Percentiles rank a stretch among this genome's conserved stretches.
Conservation (phyloP, 805 yeast species). For the Priceomyces fermenticarens region DNA sequence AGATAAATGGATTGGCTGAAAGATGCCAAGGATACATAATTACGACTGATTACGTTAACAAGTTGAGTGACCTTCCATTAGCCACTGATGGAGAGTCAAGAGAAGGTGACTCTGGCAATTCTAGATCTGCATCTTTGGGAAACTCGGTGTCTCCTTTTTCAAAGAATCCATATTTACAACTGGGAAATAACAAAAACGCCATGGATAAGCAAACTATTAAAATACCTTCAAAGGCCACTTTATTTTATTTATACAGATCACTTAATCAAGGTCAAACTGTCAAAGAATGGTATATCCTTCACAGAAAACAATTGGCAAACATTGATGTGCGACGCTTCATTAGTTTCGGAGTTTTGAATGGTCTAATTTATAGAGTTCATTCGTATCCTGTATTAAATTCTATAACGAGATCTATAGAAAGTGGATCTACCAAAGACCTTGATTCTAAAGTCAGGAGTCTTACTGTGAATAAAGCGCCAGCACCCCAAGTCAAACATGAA, state of each 20-base stretch:
- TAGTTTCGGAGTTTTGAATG: conserved; percentile 81
- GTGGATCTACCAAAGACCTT: conserved; percentile 17
- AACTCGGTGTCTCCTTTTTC: conserved; percentile 11
- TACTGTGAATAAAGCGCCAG: conserved; percentile 6
- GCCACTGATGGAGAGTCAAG: background rate
- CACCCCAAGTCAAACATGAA: conserved; percentile 2
- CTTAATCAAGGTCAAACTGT: conserved; percentile 75
- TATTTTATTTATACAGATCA: conserved; percentile 73
- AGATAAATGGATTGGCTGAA: conserved; percentile 59
- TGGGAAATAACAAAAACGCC: conserved; percentile 3
- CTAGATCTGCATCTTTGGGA: conserved; percentile 2
- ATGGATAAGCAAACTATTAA: conserved; percentile 12
- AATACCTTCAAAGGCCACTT: conserved; percentile 60
- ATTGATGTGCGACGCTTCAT: conserved; percentile 84
- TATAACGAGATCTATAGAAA: conserved; percentile 37
- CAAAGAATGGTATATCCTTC: conserved; percentile 77
- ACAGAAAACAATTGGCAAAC: conserved; percentile 52
- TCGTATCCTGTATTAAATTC: conserved; percentile 63
- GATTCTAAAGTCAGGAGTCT: conserved; percentile 13
- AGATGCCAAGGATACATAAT: conserved; percentile 86
- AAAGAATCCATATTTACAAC: conserved; percentile 8
- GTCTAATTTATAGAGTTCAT: conserved; percentile 76
- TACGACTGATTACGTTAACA: conserved; percentile 16
- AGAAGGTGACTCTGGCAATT: background rate
- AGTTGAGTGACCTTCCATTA: conserved; percentile 7